Percentiles rank a stretch among this genome's conserved stretches.
These are phyloP conservation scores for Bothriochloa decipiens DNA, from an alignment of 176 grass and related monocot species.

Conservation along the genomic window DNA sequence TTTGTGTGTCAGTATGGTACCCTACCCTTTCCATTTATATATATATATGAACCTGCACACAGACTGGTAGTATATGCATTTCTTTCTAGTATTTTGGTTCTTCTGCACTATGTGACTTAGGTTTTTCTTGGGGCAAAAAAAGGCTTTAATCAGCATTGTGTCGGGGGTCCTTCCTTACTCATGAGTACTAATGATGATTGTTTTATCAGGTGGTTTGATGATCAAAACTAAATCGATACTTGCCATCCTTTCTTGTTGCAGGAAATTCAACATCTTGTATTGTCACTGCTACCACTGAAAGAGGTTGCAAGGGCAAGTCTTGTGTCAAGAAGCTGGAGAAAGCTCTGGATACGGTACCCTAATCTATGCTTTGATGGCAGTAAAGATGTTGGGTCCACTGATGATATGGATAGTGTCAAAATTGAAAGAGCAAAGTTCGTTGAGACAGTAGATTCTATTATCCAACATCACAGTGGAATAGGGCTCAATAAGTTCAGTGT, in stretches of 20 bases:
- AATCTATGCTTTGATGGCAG: conserved; percentile 38
- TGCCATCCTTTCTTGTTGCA: neutral
- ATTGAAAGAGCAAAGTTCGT: conserved; percentile 37
- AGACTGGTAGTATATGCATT: no score
- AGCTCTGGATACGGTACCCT: neutral
- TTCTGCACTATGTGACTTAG: neutral
- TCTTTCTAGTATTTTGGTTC: no score
- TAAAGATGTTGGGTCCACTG: neutral
- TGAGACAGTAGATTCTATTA: conserved; percentile 21
- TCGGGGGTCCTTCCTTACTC: neutral
- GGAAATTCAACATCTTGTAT: neutral
- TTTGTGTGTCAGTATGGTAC: no score
- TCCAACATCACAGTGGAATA: conserved; percentile 27
- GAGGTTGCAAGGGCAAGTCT: conserved; percentile 18
- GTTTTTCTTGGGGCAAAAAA: no score
- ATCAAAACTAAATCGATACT: neutral
- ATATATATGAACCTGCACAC: no score
- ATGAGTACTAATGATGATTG: neutral
- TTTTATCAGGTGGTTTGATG: neutral
- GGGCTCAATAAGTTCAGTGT: conserved; percentile 28
- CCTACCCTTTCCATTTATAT: no score
- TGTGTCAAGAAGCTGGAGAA: conserved; percentile 8
- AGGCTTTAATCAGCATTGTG: neutral
- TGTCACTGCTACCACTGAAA: conserved; percentile 8
- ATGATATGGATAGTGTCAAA: conserved; percentile 23